Evolutionary conservation across 2,329 filamentous ascomycete species (phyloP).

Genomic region (Sporothrix humicola): DNA sequence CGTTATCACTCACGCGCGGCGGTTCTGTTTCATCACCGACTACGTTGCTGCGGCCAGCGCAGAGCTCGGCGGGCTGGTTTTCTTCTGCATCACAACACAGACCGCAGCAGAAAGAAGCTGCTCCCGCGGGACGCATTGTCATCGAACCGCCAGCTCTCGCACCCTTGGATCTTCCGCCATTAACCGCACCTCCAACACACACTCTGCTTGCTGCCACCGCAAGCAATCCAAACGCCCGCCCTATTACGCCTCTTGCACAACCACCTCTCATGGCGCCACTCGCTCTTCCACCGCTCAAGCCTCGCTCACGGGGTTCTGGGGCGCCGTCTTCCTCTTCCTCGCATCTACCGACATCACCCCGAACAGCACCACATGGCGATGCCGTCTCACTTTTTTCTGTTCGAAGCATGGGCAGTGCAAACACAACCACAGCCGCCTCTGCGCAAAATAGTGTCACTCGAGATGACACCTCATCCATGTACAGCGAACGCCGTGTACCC

Average conservation of each 20-base stretch:
- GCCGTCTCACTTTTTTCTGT: constrained; percentile 23
- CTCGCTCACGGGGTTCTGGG: neutral
- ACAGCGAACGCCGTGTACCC: constrained; percentile 19
- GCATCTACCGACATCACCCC: constrained; percentile 31
- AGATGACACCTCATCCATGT: constrained; percentile 35
- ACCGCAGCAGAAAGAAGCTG: neutral
- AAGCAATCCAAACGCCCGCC: neutral
- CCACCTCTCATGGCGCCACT: constrained; percentile 29
- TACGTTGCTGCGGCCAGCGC: constrained; percentile 21
- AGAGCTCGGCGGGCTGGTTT: constrained; percentile 17
- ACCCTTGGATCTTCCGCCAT: constrained; percentile 12
- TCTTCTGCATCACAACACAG: constrained; percentile 7
- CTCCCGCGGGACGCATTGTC: neutral
- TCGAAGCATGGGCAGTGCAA: constrained; percentile 7
- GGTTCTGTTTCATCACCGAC: constrained; percentile 1
- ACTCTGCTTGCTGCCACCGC: neutral
- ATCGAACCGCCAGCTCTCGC: constrained; percentile 11
- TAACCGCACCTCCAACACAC: constrained; percentile 11
- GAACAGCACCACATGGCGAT: constrained; percentile 17
- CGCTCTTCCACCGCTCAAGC: constrained; percentile 21
- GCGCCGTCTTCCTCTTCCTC: neutral
- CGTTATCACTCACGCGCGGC: neutral
- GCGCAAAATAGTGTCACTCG: neutral
- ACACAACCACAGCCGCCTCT: neutral
- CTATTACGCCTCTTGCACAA: constrained; percentile 23